phyloP scores from a whole-genome alignment of 306 rosid genomes.

The Castanopsis chinensis region DNA sequence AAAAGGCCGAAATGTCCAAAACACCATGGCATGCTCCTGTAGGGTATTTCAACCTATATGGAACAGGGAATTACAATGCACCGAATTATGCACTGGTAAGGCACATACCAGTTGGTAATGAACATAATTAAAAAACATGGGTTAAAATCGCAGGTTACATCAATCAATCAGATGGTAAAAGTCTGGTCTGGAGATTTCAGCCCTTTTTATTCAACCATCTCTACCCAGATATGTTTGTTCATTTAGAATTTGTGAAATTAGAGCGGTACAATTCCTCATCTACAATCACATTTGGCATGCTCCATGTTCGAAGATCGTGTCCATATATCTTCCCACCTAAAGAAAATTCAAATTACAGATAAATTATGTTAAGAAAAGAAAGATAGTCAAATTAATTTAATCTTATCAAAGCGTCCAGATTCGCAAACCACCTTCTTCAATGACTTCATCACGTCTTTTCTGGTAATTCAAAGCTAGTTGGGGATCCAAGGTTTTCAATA shows the following conservation, averaged over 20 bases:
- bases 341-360: constrained; percentile 9
- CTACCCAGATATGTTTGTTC: not conserved
- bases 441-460: constrained; percentile 86
- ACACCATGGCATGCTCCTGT: too few relatives aligned
- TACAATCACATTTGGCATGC: constrained; percentile 61
- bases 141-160: too few relatives aligned
- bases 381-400: not conserved
- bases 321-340: constrained; percentile 76
- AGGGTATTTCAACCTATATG: too few relatives aligned
- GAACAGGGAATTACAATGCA: too few relatives aligned
- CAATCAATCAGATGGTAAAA: too few relatives aligned
- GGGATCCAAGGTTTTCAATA: constrained; percentile 64
- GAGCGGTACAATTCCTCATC: constrained; percentile 70
- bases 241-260: constrained; percentile 27
- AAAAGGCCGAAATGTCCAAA: too few relatives aligned
- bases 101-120: too few relatives aligned
- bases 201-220: too few relatives aligned
- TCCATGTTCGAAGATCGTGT: constrained; percentile 77
- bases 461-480: constrained; percentile 59
- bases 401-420: not conserved
- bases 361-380: not conserved
- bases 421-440: constrained; percentile 66
- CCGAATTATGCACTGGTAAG: too few relatives aligned
- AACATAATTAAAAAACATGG: too few relatives aligned
- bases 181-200: too few relatives aligned